Evolutionary conservation across 1,139 yeast genomes (phyloP), one percentile per base, ranked within the genome.

Genomic region (Debaryomyces robertsiae): DNA sequence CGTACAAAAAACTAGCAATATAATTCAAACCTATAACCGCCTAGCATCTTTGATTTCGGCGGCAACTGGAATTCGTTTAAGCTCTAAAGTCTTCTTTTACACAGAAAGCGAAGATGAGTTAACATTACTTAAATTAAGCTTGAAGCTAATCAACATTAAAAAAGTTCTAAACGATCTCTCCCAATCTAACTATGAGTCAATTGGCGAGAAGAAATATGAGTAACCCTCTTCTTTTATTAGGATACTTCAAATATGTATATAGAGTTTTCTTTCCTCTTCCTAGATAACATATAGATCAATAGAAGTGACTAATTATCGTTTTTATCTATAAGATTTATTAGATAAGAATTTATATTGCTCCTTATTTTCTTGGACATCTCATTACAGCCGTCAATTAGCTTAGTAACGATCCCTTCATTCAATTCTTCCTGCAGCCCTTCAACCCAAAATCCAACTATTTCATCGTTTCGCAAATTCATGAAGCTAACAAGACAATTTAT

Each of bases 391-490:
- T 61, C 61, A 23, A 77, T 55, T 38, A 67, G 55, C n/a, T 45
- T 43, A n/a, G 54, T 57, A 44, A 69, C 52, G 11, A 48, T 43
- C 2, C 52, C 47, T 13, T 66, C 73, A 24, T 61, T 57, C 11
- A 66, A 45, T 3, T 54, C 55, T 17, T 48, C 50, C 47, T 57
- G 57, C 14, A 57, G 57, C 9, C 77, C 73, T 43, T 77, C 80
- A 13, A 76, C 60, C 80, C 84, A 80, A 27, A 81, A 49, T 1
- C 84, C 83, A 23, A 79, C 75, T 42, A 78, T 66, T 50, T 76
- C 81, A 48, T 76, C 73, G 47, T 75, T 69, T 47, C 69, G 63
- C 51, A 79, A 74, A 47, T 77, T 75, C 75, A 79, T 75, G 50
- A 71, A 77, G 47, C 81, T 68, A 6, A 73, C 74, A 58, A 78